phyloP scores from a whole-genome alignment of 495 filamentous ascomycete species.

The Podospora anserina region DNA sequence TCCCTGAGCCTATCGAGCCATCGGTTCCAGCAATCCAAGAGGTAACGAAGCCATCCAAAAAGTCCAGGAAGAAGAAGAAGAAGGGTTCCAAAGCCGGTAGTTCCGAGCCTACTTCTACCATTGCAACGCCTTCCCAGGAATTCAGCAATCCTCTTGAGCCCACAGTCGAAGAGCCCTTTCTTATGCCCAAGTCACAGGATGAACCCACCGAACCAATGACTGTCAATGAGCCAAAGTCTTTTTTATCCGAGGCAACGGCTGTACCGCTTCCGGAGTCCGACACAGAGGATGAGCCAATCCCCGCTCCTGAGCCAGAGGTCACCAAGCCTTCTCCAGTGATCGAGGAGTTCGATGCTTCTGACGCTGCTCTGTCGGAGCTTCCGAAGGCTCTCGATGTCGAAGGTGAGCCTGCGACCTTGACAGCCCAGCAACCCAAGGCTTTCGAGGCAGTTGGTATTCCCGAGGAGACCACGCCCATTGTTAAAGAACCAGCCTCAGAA shows the following conservation, averaged over 20 bases:
- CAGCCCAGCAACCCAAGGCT: not conserved
- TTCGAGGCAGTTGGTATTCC: not conserved
- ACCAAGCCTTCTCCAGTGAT: not conserved
- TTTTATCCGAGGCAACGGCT: not conserved
- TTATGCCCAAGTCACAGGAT: not conserved
- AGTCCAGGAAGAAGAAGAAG: conserved; percentile 30
- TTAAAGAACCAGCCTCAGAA: not conserved
- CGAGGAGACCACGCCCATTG: not conserved
- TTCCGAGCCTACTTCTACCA: conserved; percentile 20
- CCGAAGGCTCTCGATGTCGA: not conserved
- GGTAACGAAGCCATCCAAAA: conserved; percentile 21
- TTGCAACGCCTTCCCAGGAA: conserved; percentile 19
- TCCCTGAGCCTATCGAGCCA: conserved; percentile 4
- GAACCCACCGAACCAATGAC: not conserved
- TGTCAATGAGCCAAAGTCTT: not conserved
- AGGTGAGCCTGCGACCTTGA: not conserved
- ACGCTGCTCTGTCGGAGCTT: not conserved
- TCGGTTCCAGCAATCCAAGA: conserved; percentile 1
- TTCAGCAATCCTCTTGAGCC: conserved; percentile 10
- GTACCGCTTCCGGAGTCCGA: conserved; percentile 4
- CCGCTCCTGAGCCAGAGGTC: not conserved
- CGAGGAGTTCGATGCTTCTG: not conserved
- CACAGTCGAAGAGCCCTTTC: conserved; percentile 7
- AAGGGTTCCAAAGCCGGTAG: conserved; percentile 22
- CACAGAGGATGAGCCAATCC: not conserved